Percentiles rank a stretch among this genome's conserved stretches.
Conservation (phyloP, 2,329 filamentous ascomycete genomes). For the Xylariales sp. region DNA sequence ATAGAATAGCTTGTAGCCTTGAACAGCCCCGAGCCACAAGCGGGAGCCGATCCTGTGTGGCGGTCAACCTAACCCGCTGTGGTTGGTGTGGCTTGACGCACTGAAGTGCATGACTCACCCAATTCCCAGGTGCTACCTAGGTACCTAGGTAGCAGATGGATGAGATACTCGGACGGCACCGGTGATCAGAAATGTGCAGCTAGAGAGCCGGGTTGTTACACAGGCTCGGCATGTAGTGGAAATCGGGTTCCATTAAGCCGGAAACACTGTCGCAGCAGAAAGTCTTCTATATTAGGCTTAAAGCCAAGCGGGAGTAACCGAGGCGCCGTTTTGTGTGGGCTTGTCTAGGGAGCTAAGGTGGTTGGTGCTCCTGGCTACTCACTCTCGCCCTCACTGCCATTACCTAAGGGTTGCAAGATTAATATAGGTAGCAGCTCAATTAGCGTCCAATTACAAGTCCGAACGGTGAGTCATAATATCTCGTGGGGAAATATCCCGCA, state of each 20-base stretch:
- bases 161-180: too few species aligned
- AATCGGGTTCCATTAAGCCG: neutral
- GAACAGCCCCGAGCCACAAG: neutral
- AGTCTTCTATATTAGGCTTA: too few species aligned
- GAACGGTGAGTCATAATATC: too few species aligned
- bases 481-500: too few species aligned
- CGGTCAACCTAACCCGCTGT: conserved; percentile 5
- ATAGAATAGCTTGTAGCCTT: neutral
- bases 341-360: conserved; percentile 1
- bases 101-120: neutral
- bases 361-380: neutral
- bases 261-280: neutral
- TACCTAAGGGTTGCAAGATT: neutral
- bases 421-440: neutral
- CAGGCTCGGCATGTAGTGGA: conserved; percentile 11
- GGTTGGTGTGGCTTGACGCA: conserved; percentile 25
- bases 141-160: neutral
- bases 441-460: neutral
- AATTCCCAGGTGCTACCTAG: neutral
- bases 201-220: conserved; percentile 4
- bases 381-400: neutral
- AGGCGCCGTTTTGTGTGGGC: neutral
- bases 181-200: neutral
- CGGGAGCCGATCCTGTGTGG: neutral
- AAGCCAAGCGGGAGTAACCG: too few species aligned